Conservation (phyloP, 768 basidiomycete genomes). For the Mycena olivaceomarginata region DNA sequence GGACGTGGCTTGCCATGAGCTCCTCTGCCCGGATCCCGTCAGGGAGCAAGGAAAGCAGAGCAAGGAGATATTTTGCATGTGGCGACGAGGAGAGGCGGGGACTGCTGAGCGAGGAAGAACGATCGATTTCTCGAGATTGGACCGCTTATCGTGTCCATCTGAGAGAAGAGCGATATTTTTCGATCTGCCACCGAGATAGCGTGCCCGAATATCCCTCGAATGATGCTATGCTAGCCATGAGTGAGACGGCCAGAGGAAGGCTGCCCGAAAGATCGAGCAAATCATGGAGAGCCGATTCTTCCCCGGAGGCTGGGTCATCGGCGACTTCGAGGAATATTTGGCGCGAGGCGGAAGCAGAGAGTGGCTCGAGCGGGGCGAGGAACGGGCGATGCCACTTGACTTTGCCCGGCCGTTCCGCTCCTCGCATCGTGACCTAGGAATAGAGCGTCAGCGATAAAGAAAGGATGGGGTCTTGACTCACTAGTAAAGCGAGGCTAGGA, state of each 20-base stretch:
- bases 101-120: conserved; percentile 24
- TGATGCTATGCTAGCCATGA: conserved; percentile 24
- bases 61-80: conserved; percentile 8
- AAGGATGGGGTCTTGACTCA: not conserved
- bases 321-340: conserved; percentile 23
- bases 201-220: conserved; percentile 19
- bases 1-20: conserved; percentile 7
- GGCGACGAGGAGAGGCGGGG: conserved; percentile 14
- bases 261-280: conserved; percentile 18
- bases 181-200: conserved; percentile 14
- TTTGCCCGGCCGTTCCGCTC: conserved; percentile 19
- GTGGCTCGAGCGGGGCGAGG: conserved; percentile 19
- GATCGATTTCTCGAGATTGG: conserved; percentile 32
- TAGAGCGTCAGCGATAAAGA: not conserved
- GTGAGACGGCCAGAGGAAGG: conserved; percentile 21
- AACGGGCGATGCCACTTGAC: conserved; percentile 34
- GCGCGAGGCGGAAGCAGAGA: not conserved
- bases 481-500: conserved; percentile 21
- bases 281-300: not conserved
- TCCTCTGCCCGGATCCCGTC: conserved; percentile 31
- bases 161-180: conserved; percentile 19
- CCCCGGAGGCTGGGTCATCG: not conserved
- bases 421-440: conserved; percentile 30
- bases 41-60: conserved; percentile 19
- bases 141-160: conserved; percentile 15